Percentiles rank a stretch among this genome's conserved stretches.
These are phyloP conservation scores for Triticum turgidum DNA, from an alignment of 176 grass and related monocot species.

Conservation along the genomic window DNA sequence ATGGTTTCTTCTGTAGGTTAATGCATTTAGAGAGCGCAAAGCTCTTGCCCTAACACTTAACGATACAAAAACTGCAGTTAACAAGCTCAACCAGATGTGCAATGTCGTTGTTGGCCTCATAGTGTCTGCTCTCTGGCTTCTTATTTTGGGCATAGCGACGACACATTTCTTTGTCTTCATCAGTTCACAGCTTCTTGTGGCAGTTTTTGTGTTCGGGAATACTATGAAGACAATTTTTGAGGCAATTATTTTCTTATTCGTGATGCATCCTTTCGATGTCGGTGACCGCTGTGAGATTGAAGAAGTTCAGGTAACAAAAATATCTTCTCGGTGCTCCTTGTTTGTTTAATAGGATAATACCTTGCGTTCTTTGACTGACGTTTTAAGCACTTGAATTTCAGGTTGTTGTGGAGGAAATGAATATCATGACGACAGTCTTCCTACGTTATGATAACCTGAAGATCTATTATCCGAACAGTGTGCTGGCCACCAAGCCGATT, in stretches of 20 bases:
- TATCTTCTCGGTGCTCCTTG: not conserved
- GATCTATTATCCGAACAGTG: conserved; percentile 71
- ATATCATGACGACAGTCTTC: conserved; percentile 63
- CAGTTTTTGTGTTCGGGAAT: conserved; percentile 78
- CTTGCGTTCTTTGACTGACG: not conserved
- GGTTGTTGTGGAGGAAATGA: conserved; percentile 77
- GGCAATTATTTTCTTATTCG: conserved; percentile 62
- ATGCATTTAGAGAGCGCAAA: conserved; percentile 68
- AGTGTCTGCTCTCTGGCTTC: conserved; percentile 54
- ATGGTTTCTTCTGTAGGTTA: conserved; percentile 47
- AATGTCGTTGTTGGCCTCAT: conserved; percentile 48
- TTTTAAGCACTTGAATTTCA: conserved; percentile 23
- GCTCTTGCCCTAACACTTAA: conserved; percentile 63
- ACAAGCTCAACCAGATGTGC: conserved; percentile 60
- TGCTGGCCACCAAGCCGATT: conserved; percentile 63
- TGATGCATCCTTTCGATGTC: conserved; percentile 79
- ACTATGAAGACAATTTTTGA: conserved; percentile 74
- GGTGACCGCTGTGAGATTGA: conserved; percentile 72
- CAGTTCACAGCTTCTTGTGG: conserved; percentile 63
- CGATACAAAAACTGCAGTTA: conserved; percentile 72
- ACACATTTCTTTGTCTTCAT: conserved; percentile 68
- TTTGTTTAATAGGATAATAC: not conserved
- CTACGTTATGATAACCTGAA: conserved; percentile 65
- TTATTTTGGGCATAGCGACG: conserved; percentile 56
- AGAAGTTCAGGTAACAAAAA: conserved; percentile 43